A percentile compares a stretch with the other conserved stretches of the same genome.
phyloP scores from a whole-genome alignment of 495 filamentous ascomycete species.

The Lophiotrema nucula region DNA sequence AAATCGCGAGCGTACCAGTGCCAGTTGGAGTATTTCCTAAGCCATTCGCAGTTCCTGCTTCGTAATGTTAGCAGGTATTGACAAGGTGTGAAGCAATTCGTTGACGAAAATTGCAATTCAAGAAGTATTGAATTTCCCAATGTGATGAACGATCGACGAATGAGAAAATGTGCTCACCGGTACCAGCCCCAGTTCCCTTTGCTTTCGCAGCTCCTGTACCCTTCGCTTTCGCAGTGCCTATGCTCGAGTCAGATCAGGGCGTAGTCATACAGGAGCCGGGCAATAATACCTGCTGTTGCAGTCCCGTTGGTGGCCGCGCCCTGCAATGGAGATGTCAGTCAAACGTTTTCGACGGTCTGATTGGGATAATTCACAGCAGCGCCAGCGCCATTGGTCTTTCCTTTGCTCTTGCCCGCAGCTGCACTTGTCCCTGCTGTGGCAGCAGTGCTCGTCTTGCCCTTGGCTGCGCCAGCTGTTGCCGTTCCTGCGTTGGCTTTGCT shows the following conservation, averaged over 20 bases:
- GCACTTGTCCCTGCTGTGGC: neutral
- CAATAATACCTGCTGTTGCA: neutral
- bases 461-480: neutral
- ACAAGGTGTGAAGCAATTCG: too few relatives aligned
- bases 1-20: too few relatives aligned
- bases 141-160: too few relatives aligned
- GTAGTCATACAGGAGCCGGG: neutral
- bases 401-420: constrained; percentile 7
- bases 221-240: neutral
- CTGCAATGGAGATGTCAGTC: neutral
- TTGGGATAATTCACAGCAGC: neutral
- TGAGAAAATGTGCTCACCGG: too few relatives aligned
- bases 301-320: constrained; percentile 2
- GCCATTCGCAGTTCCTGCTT: too few relatives aligned
- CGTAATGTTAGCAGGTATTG: too few relatives aligned
- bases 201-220: neutral
- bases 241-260: neutral
- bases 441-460: constrained; percentile 1
- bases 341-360: neutral
- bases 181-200: neutral
- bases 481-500: neutral
- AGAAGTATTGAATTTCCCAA: too few relatives aligned
- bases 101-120: too few relatives aligned
- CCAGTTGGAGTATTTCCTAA: too few relatives aligned
- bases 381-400: neutral